Percentiles rank a stretch among this genome's conserved stretches.
These are phyloP conservation scores for Arctostaphylos glauca DNA, from an alignment of 148 eudicot species.

Conservation along the genomic window DNA sequence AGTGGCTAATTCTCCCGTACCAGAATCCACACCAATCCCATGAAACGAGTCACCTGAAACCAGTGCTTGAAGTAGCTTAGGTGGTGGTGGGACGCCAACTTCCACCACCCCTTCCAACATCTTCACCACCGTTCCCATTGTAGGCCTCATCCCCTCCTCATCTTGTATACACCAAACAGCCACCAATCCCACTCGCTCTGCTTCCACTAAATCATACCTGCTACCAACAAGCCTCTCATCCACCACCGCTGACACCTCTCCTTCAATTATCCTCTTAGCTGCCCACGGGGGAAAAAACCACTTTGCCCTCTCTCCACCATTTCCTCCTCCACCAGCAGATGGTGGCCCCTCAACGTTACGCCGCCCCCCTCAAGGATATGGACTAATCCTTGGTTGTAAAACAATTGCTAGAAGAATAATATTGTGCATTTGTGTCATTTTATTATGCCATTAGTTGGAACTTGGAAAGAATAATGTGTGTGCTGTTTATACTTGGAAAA, in stretches of 20 bases:
- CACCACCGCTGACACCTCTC: constrained; percentile 44
- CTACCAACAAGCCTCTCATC: constrained; percentile 49
- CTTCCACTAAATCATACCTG: constrained; percentile 41
- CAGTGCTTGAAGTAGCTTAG: constrained; percentile 79
- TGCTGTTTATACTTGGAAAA: background rate
- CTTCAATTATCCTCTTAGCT: constrained; percentile 46
- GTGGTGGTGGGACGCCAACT: constrained; percentile 65
- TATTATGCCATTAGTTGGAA: background rate
- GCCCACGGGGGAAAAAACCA: constrained; percentile 93
- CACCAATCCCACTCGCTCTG: constrained; percentile 49
- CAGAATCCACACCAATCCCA: constrained; percentile 44
- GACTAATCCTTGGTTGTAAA: background rate
- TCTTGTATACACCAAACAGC: constrained; percentile 92
- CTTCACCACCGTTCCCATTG: constrained; percentile 82
- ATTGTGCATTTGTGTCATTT: background rate
- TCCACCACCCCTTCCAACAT: constrained; percentile 85
- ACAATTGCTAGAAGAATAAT: background rate
- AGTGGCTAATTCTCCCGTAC: constrained; percentile 14
- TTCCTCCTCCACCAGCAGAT: constrained; percentile 18
- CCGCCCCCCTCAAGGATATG: constrained; percentile 65
- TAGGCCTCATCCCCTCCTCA: constrained; percentile 61
- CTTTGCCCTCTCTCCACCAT: constrained; percentile 39
- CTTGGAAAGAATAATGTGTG: background rate
- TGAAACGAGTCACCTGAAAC: constrained; percentile 73
- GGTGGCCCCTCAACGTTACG: constrained; percentile 69